phyloP scores from a whole-genome alignment of 2,329 filamentous ascomycete species.

The Pseudocercospora fijiensis region DNA sequence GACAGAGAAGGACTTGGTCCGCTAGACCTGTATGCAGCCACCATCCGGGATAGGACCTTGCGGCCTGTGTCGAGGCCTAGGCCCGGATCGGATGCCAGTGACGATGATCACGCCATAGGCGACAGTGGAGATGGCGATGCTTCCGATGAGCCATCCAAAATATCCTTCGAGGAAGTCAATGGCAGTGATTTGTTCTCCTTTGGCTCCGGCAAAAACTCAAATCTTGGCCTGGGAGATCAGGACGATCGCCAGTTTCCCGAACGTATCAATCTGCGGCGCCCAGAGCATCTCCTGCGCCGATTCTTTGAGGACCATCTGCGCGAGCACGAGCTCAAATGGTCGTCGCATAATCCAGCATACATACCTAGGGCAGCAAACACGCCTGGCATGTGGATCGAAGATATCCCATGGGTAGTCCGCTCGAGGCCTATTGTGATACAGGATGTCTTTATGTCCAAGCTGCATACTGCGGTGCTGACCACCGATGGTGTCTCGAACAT shows the following conservation, averaged over 20 bases:
- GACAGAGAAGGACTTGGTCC: constrained; percentile 93
- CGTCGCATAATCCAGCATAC: constrained; percentile 38
- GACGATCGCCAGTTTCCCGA: constrained; percentile 94
- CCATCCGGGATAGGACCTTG: constrained; percentile 75
- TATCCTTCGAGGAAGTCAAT: constrained; percentile 42
- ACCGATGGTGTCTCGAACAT: constrained; percentile 85
- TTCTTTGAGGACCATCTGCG: constrained; percentile 68
- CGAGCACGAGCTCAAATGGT: constrained; percentile 43
- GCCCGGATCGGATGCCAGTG: constrained; percentile 41
- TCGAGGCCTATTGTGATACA: constrained; percentile 73
- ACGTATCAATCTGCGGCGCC: constrained; percentile 71
- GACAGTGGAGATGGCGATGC: constrained; percentile 14
- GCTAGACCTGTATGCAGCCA: constrained; percentile 87
- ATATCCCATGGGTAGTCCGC: constrained; percentile 70
- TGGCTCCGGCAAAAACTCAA: constrained; percentile 94
- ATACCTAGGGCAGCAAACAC: constrained; percentile 23
- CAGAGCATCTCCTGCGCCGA: constrained; percentile 70
- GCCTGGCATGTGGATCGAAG: constrained; percentile 43
- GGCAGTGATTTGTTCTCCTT: constrained; percentile 92
- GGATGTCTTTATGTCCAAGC: constrained; percentile 78
- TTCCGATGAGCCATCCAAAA: constrained; percentile 11
- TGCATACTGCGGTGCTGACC: constrained; percentile 86
- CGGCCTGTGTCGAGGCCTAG: constrained; percentile 40
- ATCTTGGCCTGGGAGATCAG: constrained; percentile 89
- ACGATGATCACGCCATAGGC: constrained; percentile 57